phyloP scores from a whole-genome alignment of 2,329 filamentous ascomycete species.

The Cladosporium sphaerospermum region DNA sequence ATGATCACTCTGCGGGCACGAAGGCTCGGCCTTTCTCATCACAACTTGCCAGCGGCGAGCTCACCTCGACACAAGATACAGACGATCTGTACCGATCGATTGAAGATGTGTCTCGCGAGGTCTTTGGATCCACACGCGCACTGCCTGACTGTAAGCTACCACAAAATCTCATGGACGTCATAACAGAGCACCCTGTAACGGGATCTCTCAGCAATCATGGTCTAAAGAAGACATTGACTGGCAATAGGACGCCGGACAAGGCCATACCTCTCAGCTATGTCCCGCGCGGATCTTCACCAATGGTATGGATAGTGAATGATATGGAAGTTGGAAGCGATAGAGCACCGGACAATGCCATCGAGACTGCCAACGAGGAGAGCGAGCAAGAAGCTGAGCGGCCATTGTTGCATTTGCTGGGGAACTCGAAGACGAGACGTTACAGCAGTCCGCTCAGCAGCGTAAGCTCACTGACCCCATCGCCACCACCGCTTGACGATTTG shows the following conservation, averaged over 20 bases:
- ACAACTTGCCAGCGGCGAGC: not conserved
- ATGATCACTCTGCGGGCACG: not conserved
- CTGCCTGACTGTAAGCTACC: slow-evolving; percentile 19
- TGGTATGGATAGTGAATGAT: slow-evolving; percentile 4
- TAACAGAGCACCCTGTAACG: slow-evolving; percentile 13
- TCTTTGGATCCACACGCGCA: slow-evolving; percentile 17
- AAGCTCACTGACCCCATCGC: not conserved
- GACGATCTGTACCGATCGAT: slow-evolving; percentile 16
- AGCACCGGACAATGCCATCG: not conserved
- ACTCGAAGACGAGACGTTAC: not conserved
- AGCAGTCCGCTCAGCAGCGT: not conserved
- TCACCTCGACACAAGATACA: slow-evolving; percentile 8
- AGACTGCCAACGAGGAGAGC: not conserved
- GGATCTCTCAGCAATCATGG: slow-evolving; percentile 10
- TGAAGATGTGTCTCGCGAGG: slow-evolving; percentile 14
- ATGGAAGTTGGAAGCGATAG: not conserved
- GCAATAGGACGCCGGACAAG: not conserved
- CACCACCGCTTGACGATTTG: not conserved
- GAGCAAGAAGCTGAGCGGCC: not conserved
- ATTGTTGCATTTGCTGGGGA: not conserved
- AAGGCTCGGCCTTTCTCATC: too few relatives aligned
- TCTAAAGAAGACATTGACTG: slow-evolving; percentile 5
- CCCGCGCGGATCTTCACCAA: not conserved
- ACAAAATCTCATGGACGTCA: not conserved
- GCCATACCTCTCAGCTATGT: slow-evolving; percentile 3